A percentile compares a stretch with the other conserved stretches of the same genome.
phyloP scores from a whole-genome alignment of 352 stramenopile genomes.

The Halophytophthora polymorphica region DNA sequence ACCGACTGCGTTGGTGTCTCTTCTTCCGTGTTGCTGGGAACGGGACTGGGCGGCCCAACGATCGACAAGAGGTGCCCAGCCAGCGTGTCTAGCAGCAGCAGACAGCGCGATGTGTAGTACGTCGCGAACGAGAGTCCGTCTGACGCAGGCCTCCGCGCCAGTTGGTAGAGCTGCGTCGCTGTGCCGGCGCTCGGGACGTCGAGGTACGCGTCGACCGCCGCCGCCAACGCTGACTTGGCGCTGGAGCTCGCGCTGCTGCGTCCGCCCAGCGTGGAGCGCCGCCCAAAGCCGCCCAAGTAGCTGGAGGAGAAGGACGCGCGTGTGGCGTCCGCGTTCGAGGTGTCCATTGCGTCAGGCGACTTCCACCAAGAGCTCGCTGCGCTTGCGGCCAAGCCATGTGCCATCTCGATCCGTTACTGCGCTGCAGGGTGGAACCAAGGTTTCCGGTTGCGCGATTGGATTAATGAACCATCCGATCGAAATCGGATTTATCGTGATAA shows the following conservation, averaged over 20 bases:
- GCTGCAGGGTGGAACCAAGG: too few species aligned
- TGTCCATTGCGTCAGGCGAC: constrained; percentile 35
- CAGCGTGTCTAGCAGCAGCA: constrained; percentile 59
- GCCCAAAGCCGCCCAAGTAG: constrained; percentile 9
- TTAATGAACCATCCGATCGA: too few species aligned
- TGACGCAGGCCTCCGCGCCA: constrained; percentile 36
- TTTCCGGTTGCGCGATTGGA: too few species aligned
- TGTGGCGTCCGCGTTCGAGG: constrained; percentile 36
- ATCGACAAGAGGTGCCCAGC: constrained; percentile 47
- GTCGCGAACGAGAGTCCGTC: constrained; percentile 42
- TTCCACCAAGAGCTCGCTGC: constrained; percentile 35
- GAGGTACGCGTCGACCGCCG: constrained; percentile 42
- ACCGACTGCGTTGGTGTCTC: constrained; percentile 23
- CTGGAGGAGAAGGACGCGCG: constrained; percentile 34
- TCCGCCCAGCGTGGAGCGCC: constrained; percentile 14
- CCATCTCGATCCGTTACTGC: too few species aligned
- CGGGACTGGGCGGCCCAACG: constrained; percentile 8
- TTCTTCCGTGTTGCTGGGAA: constrained; percentile 5
- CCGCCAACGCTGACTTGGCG: constrained; percentile 27
- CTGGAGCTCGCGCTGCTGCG: constrained; percentile 15
- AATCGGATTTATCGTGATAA: too few species aligned
- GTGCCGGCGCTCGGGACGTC: constrained; percentile 23
- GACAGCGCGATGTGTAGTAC: constrained; percentile 38
- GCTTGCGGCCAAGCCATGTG: constrained; percentile 8
- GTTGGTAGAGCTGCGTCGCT: constrained; percentile 38